Conservation (phyloP, 139 green algal genomes). For the Choricystis sp. region DNA sequence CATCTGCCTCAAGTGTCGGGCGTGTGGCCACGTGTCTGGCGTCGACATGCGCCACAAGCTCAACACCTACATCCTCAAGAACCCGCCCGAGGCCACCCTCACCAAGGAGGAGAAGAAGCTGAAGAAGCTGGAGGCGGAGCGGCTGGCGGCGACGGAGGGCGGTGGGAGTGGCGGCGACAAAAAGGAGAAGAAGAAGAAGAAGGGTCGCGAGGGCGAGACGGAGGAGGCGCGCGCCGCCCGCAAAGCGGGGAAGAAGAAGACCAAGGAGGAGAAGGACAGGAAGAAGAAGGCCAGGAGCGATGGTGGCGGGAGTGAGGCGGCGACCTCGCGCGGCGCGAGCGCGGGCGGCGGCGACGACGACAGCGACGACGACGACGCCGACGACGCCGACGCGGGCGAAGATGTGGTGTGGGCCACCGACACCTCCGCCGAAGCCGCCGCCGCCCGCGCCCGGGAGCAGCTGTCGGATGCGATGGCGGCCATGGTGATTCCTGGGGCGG, state of each 20-base stretch:
- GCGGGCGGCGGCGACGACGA: constrained; percentile 19
- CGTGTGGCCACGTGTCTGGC: constrained; percentile 56
- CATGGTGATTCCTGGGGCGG: constrained; percentile 56
- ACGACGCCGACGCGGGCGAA: constrained; percentile 28
- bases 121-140: constrained; percentile 34
- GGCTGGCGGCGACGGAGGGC: constrained; percentile 19
- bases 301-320: constrained; percentile 19
- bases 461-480: constrained; percentile 63
- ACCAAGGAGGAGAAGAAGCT: constrained; percentile 83
- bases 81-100: constrained; percentile 84
- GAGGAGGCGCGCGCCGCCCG: too few species aligned
- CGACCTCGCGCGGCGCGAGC: constrained; percentile 6
- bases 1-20: constrained; percentile 94
- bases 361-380: constrained; percentile 22
- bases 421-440: constrained; percentile 61
- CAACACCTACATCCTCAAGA: constrained; percentile 98
- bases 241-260: constrained; percentile 43
- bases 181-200: constrained; percentile 48
- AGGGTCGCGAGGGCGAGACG: too few species aligned
- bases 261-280: constrained; percentile 36
- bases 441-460: constrained; percentile 66
- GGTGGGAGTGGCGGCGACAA: constrained; percentile 8
- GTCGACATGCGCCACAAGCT: constrained; percentile 92
- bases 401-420: constrained; percentile 87
- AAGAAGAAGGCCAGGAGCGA: constrained; percentile 17